A percentile compares a stretch with the other conserved stretches of the same genome.
Conservation (phyloP, 441 rosid species). For the Erysimum cheiri region DNA sequence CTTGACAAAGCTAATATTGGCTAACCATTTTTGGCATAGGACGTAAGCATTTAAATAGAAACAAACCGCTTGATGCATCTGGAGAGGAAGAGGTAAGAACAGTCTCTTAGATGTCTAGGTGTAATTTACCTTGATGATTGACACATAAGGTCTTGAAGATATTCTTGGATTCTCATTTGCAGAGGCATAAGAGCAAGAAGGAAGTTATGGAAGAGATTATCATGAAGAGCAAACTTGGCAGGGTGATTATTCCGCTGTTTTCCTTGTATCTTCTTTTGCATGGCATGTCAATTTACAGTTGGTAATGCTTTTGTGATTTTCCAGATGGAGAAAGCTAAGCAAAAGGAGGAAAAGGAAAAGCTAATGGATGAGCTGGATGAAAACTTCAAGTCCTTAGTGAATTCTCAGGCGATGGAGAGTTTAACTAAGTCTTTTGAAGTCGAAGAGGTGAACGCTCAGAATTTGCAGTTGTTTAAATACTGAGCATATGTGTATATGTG, state of each 20-base stretch:
- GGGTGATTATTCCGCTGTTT: constrained; percentile 53
- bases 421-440: constrained; percentile 58
- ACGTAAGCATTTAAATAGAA: constrained; percentile 51
- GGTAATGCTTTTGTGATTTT: constrained; percentile 20
- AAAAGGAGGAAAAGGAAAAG: constrained; percentile 82
- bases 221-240: constrained; percentile 92
- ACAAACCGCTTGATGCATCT: constrained; percentile 32
- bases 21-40: constrained; percentile 46
- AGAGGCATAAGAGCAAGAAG: constrained; percentile 87
- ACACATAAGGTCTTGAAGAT: constrained; percentile 1
- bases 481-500: constrained; percentile 3
- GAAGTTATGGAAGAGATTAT: constrained; percentile 92
- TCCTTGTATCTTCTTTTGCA: constrained; percentile 26
- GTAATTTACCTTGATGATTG: constrained; percentile 22
- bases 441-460: constrained; percentile 22
- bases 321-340: constrained; percentile 89
- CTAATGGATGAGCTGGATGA: constrained; percentile 81
- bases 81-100: constrained; percentile 69
- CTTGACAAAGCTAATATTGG: background rate
- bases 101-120: background rate
- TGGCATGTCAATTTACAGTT: constrained; percentile 1
- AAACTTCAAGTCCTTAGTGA: constrained; percentile 65
- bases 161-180: constrained; percentile 43
- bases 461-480: constrained; percentile 7
- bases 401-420: constrained; percentile 62